Conservation (phyloP, 495 filamentous ascomycete species). For the Articulospora tetracladia region DNA sequence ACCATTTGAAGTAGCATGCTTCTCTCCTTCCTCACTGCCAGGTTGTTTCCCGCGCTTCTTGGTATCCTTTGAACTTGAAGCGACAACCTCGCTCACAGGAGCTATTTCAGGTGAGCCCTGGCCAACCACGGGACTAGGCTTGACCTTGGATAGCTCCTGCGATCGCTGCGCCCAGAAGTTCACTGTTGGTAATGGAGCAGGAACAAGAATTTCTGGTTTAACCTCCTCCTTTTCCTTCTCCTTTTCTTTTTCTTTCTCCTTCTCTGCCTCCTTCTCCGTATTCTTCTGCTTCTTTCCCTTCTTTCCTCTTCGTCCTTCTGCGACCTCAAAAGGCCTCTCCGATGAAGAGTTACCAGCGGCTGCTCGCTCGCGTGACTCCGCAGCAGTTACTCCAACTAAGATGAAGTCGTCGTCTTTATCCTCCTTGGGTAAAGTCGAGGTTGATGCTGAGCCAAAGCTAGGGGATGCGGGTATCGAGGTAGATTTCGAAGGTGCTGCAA, state of each 20-base stretch:
- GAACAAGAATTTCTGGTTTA: constrained; percentile 62
- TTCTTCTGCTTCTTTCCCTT: constrained; percentile 38
- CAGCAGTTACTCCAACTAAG: constrained; percentile 45
- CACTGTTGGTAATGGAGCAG: constrained; percentile 74
- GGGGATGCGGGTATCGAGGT: constrained; percentile 62
- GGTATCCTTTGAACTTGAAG: constrained; percentile 16
- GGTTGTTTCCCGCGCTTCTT: constrained; percentile 29
- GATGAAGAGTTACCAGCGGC: constrained; percentile 45
- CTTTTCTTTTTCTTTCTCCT: constrained; percentile 24
- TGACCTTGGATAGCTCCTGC: constrained; percentile 66
- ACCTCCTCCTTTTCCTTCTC: constrained; percentile 44
- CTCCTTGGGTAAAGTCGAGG: constrained; percentile 64
- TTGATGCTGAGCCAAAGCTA: constrained; percentile 62
- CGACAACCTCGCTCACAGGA: neutral
- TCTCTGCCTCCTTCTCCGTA: constrained; percentile 24
- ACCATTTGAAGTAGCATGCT: constrained; percentile 18
- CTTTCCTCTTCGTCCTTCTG: constrained; percentile 43
- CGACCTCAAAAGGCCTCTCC: constrained; percentile 29
- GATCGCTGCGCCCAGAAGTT: constrained; percentile 71
- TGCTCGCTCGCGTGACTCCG: constrained; percentile 57
- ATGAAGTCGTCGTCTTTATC: constrained; percentile 52
- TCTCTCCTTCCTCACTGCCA: constrained; percentile 23
- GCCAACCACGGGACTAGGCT: constrained; percentile 35
- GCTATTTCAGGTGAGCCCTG: constrained; percentile 7
- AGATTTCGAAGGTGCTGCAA: constrained; percentile 10